Conservation (phyloP, 139 green algal species). For the Chlamydomonas schloesseri region DNA sequence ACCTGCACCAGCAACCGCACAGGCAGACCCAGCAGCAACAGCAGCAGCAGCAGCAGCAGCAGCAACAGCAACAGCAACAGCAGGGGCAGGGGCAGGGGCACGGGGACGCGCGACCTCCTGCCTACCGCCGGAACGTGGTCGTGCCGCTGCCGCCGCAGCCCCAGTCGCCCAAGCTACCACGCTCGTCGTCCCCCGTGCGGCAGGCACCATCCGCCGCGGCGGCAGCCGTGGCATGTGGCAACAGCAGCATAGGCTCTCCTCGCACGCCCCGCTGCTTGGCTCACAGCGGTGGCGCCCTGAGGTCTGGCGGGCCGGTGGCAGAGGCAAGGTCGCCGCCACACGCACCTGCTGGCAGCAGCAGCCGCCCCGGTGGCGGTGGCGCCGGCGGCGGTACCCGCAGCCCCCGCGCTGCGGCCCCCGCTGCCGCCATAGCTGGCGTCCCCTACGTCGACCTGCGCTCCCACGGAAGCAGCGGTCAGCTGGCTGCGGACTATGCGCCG, state of each 20-base stretch:
- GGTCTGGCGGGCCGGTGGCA: neutral
- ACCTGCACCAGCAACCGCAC: neutral
- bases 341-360: too few species aligned
- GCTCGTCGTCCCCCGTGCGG: neutral
- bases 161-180: neutral
- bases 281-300: neutral
- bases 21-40: neutral
- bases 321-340: constrained; percentile 8
- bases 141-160: neutral
- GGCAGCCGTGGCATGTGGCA: neutral
- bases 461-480: too few species aligned
- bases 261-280: neutral
- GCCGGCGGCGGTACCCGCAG: too few species aligned
- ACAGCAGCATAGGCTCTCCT: neutral
- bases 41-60: neutral
- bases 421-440: too few species aligned
- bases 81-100: too few species aligned
- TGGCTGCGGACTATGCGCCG: too few species aligned
- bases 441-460: too few species aligned
- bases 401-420: too few species aligned
- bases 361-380: too few species aligned
- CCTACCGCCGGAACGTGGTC: neutral
- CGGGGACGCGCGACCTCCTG: too few species aligned
- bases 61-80: neutral
- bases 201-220: neutral